Base-by-base conservation (phyloP, 495 filamentous ascomycete species). In the Trichoderma gamsii region DNA sequence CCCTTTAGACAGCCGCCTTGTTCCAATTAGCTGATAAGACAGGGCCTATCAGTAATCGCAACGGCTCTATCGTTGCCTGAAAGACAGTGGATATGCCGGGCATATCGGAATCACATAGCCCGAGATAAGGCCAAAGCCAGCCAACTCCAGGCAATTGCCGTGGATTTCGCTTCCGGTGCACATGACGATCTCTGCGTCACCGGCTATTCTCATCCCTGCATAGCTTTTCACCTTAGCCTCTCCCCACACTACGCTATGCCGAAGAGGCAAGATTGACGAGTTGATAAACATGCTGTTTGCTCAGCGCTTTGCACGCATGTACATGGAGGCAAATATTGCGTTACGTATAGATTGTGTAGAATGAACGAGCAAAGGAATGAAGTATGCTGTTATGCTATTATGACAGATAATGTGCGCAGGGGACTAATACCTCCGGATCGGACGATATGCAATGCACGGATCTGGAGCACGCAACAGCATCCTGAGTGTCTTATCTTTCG, bases 101-200 rank as follows among this genome's bases (percentile, higher is more conserved):
- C 43, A 46, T 16, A 18, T 15, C 43, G 43, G 43, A 46, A 46
- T 46, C 43, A 46, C 43, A 16, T 46, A 46, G 43, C 43, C 43
- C 43, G 18, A 18, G 43, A 18, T 46, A 46, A 15, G 43, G 2
- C 43, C 43, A 15, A 18, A 2, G 13, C 21, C 16, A 18, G 9
- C n/a, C n/a, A n/a, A 7, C n/a, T 4, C 6, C 49, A 52, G 21
- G 21, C 9, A 11, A 1, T 18, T 4, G 44, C 44, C 49, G 21
- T 21, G n/a, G 49, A 23, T 11, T 21, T 11, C 21, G 49, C 21
- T 52, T 52, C 49, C 49, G 49, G 21, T 21, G 49, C 49, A 52
- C 49, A 52, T 52, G 49, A 52, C 49, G 49, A 52, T 52, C 49
- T 52, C 49, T 52, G 49, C 49, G 49, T 25, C 49, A 52, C 49